Conservation (phyloP, 164 flowering plant genomes). For the Saururus chinensis region DNA sequence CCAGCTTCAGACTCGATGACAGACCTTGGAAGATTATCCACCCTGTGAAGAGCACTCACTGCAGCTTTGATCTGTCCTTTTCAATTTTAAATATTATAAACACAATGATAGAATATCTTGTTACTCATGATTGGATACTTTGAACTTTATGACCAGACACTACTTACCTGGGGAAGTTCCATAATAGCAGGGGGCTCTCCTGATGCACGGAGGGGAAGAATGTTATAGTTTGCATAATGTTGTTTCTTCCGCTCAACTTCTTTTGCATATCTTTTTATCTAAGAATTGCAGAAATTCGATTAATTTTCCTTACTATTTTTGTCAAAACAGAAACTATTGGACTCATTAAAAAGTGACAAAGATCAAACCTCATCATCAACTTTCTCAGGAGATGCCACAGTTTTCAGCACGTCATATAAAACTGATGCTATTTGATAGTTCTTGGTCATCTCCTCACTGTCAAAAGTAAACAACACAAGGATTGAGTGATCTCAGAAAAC, state of each 20-base stretch:
- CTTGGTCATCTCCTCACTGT: slow-evolving; percentile 94
- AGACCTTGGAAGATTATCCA: slow-evolving; percentile 57
- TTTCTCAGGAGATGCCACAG: slow-evolving; percentile 49
- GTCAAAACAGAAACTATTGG: not conserved
- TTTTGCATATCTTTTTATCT: slow-evolving; percentile 56
- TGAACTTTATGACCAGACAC: not conserved
- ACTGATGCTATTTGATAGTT: slow-evolving; percentile 77
- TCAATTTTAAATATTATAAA: not conserved
- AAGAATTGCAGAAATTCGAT: slow-evolving; percentile 8
- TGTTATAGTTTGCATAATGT: slow-evolving; percentile 69
- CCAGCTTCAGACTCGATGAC: slow-evolving; percentile 15
- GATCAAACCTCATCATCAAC: slow-evolving; percentile 53
- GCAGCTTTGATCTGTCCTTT: slow-evolving; percentile 75
- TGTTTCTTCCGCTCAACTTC: slow-evolving; percentile 64
- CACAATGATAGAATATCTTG: not conserved
- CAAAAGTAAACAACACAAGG: slow-evolving; percentile 1
- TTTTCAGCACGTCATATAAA: slow-evolving; percentile 69
- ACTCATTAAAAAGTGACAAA: not conserved
- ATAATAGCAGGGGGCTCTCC: slow-evolving; percentile 75
- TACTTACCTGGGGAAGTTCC: slow-evolving; percentile 89
- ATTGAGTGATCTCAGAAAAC: not conserved
- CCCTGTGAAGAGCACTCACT: slow-evolving; percentile 51
- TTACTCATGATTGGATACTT: not conserved
- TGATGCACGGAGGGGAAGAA: slow-evolving; percentile 70
- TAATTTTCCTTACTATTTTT: not conserved